Percentiles rank a stretch among this genome's conserved stretches.
Conservation (phyloP, 2,329 filamentous ascomycete genomes). For the Monosporascus sp. region DNA sequence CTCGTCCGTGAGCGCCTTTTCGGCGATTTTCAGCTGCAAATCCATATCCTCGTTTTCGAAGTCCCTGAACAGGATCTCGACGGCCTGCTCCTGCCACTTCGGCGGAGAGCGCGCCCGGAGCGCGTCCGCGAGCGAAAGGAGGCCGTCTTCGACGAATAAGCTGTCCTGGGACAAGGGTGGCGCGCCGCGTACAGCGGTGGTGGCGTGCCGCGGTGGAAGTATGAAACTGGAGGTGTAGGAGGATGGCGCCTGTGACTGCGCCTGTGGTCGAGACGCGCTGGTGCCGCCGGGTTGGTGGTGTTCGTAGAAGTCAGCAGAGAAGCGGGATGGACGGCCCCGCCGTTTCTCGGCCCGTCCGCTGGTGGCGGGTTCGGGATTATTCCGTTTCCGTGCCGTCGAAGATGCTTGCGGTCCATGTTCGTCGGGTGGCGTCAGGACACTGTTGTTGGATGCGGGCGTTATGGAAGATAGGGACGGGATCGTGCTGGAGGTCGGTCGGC, state of each 20-base stretch:
- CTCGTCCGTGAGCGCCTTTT: constrained; percentile 53
- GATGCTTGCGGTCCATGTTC: constrained; percentile 34
- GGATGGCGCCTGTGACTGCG: constrained; percentile 2
- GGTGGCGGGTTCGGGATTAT: constrained; percentile 15
- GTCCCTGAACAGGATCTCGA: constrained; percentile 55
- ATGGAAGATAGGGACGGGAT: constrained; percentile 35
- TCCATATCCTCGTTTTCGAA: constrained; percentile 53
- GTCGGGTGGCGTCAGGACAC: constrained; percentile 50
- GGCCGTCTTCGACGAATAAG: constrained; percentile 29
- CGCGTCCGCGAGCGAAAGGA: constrained; percentile 34
- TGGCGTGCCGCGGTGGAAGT: constrained; percentile 4
- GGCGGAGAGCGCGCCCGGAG: constrained; percentile 33
- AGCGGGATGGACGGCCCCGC: constrained; percentile 28
- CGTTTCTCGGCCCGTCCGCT: constrained; percentile 19
- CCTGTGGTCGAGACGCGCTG: neutral
- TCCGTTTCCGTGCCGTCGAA: constrained; percentile 33
- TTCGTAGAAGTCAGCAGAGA: constrained; percentile 26
- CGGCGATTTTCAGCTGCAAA: constrained; percentile 53
- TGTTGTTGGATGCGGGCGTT: constrained; percentile 25
- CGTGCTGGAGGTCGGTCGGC: constrained; percentile 26
- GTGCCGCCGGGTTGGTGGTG: constrained; percentile 10
- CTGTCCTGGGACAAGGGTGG: constrained; percentile 12
- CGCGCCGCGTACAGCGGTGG: neutral
- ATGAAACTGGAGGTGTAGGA: constrained; percentile 7
- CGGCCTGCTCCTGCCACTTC: constrained; percentile 51